Evolutionary conservation across 1,284 basidiomycete species (phyloP).

Genomic region (Ceratobasidium sp.): DNA sequence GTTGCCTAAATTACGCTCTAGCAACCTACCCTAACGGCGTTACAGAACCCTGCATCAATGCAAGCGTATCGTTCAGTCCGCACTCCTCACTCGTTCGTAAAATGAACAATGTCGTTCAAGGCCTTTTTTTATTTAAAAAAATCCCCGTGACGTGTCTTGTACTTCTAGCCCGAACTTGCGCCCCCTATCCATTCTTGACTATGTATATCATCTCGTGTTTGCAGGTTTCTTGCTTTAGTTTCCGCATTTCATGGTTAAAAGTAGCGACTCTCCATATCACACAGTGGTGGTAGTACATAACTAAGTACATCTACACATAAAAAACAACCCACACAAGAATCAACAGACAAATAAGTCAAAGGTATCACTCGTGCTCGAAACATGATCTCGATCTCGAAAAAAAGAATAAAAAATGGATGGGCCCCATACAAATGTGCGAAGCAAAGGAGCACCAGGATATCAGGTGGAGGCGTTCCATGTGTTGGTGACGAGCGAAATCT

Average conservation of each 20-base stretch:
- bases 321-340: conserved; percentile 9
- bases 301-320: conserved; percentile 42
- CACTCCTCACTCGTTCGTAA: conserved; percentile 35
- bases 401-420: conserved; percentile 1
- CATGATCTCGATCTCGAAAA: too few relatives aligned
- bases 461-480: neutral
- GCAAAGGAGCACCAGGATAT: neutral
- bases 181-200: neutral
- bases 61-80: conserved; percentile 40
- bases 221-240: too few relatives aligned
- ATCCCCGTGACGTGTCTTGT: too few relatives aligned
- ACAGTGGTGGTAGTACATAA: conserved; percentile 27
- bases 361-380: conserved; percentile 15
- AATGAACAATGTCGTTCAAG: too few relatives aligned
- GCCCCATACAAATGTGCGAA: neutral
- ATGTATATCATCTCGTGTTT: too few relatives aligned
- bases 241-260: too few relatives aligned
- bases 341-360: conserved; percentile 36
- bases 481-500: conserved; percentile 2
- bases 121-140: too few relatives aligned
- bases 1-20: neutral
- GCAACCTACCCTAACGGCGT: neutral
- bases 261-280: conserved; percentile 8
- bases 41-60: conserved; percentile 37
- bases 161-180: neutral